These are phyloP conservation scores for Xylariaceae sp. DNA, from an alignment of 2,329 filamentous ascomycete genomes.

Conservation along the genomic window DNA sequence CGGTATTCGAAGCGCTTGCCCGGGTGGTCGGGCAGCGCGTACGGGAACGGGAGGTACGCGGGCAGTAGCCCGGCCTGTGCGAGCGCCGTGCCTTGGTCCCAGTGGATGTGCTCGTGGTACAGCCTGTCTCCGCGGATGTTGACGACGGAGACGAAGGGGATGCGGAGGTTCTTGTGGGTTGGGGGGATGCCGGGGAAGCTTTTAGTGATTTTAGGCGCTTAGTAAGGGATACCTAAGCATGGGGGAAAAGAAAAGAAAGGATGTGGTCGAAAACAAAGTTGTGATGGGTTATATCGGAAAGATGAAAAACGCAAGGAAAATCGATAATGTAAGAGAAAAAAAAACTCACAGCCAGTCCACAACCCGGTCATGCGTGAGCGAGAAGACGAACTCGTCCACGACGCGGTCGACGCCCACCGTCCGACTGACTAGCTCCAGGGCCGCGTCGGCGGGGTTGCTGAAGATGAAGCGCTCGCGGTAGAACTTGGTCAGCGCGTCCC, in stretches of 20 bases:
- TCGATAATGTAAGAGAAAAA: background rate
- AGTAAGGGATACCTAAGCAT: background rate
- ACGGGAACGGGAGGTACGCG: constrained; percentile 69
- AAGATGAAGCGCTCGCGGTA: constrained; percentile 79
- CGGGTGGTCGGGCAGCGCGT: constrained; percentile 50
- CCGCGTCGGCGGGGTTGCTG: constrained; percentile 71
- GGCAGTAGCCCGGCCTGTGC: constrained; percentile 68
- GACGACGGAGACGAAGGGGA: constrained; percentile 70
- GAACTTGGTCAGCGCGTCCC: constrained; percentile 67
- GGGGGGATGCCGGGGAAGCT: constrained; percentile 64
- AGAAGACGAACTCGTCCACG: constrained; percentile 73
- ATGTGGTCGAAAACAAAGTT: background rate
- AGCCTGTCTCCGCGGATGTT: constrained; percentile 72
- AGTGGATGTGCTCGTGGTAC: constrained; percentile 74
- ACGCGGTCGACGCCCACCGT: constrained; percentile 76
- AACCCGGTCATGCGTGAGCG: constrained; percentile 66
- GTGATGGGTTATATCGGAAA: no score
- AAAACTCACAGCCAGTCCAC: constrained; percentile 72
- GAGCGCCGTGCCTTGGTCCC: constrained; percentile 71
- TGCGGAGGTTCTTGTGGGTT: constrained; percentile 58
- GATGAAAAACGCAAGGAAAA: background rate
- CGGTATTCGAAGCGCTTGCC: constrained; percentile 58
- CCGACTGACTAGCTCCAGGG: constrained; percentile 72
- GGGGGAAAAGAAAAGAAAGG: background rate
- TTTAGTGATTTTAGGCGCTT: constrained; percentile 34